Conservation (phyloP, 2,329 filamentous ascomycete genomes). For the Colletotrichum eleusines region DNA sequence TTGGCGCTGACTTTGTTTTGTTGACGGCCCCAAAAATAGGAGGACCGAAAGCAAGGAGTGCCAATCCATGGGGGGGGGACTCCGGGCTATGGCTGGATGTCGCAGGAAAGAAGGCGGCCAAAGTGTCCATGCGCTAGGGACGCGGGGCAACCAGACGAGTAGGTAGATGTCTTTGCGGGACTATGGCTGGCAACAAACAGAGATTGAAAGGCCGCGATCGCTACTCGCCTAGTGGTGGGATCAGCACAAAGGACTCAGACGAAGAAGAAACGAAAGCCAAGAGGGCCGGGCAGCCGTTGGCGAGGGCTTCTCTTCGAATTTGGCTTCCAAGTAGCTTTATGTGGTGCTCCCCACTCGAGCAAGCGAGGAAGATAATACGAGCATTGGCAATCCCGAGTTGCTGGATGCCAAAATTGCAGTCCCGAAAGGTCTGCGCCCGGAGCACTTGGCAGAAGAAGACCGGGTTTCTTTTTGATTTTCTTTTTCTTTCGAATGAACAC, state of each 20-base stretch:
- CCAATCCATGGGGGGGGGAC: conserved; percentile 1
- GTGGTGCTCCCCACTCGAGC: conserved; percentile 23
- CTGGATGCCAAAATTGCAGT: conserved; percentile 39
- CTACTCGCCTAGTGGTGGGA: conserved; percentile 1
- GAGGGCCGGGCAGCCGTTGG: background rate
- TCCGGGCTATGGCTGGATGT: conserved; percentile 20
- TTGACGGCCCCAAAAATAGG: conserved; percentile 7
- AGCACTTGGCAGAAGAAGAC: conserved; percentile 19
- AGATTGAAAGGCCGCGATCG: background rate
- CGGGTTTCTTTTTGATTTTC: conserved; percentile 11
- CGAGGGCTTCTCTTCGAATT: background rate
- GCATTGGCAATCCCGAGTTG: conserved; percentile 30
- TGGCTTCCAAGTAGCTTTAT: background rate
- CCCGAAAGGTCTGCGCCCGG: conserved; percentile 29
- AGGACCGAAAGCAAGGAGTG: conserved; percentile 33
- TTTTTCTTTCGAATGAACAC: background rate
- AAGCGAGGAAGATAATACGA: conserved; percentile 25
- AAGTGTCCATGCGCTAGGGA: conserved; percentile 15
- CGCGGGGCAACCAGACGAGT: conserved; percentile 10
- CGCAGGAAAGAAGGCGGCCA: conserved; percentile 16
- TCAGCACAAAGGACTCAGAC: conserved; percentile 22
- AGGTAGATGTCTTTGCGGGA: conserved; percentile 22
- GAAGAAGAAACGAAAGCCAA: conserved; percentile 34
- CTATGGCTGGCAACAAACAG: conserved; percentile 12
- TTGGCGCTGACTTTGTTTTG: background rate